These are phyloP conservation scores for Monilinia vaccinii-corymbosi DNA, from an alignment of 2,329 filamentous ascomycete genomes.

Conservation along the genomic window DNA sequence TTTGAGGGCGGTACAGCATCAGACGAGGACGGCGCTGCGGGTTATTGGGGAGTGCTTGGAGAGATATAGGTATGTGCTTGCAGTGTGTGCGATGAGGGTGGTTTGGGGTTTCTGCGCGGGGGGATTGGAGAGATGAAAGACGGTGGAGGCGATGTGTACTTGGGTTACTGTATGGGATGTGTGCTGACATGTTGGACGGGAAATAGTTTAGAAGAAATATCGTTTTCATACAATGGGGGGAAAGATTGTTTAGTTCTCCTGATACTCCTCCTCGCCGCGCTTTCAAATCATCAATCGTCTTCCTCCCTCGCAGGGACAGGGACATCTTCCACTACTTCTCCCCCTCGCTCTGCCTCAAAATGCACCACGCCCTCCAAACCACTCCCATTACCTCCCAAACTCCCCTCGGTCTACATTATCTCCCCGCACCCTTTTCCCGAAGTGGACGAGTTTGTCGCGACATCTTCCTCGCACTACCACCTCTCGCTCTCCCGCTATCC, in stretches of 20 bases:
- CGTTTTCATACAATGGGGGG: slow-evolving; percentile 92
- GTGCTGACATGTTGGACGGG: not conserved
- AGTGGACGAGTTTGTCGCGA: slow-evolving; percentile 74
- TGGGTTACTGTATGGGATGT: not conserved
- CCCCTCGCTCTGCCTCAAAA: slow-evolving; percentile 57
- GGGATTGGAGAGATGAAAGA: not conserved
- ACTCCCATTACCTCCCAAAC: slow-evolving; percentile 31
- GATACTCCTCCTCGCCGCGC: slow-evolving; percentile 63
- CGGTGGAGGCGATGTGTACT: not conserved
- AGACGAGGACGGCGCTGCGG: slow-evolving; percentile 61
- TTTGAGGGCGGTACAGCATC: slow-evolving; percentile 48
- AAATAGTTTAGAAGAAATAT: slow-evolving; percentile 63
- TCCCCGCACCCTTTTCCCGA: slow-evolving; percentile 74
- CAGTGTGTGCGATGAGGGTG: not conserved
- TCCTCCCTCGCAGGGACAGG: slow-evolving; percentile 25
- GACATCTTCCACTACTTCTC: slow-evolving; percentile 72
- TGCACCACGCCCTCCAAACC: not conserved
- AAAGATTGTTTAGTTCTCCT: slow-evolving; percentile 95
- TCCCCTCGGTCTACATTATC: slow-evolving; percentile 85
- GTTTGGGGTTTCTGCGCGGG: not conserved
- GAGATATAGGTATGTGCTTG: slow-evolving; percentile 54
- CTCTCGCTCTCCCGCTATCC: slow-evolving; percentile 68
- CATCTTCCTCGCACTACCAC: slow-evolving; percentile 58
- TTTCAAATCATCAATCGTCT: slow-evolving; percentile 28
- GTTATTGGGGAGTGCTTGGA: slow-evolving; percentile 69